These are phyloP conservation scores for Rhynchospora breviuscula DNA, from an alignment of 176 grass and related monocot genomes.

Conservation along the genomic window DNA sequence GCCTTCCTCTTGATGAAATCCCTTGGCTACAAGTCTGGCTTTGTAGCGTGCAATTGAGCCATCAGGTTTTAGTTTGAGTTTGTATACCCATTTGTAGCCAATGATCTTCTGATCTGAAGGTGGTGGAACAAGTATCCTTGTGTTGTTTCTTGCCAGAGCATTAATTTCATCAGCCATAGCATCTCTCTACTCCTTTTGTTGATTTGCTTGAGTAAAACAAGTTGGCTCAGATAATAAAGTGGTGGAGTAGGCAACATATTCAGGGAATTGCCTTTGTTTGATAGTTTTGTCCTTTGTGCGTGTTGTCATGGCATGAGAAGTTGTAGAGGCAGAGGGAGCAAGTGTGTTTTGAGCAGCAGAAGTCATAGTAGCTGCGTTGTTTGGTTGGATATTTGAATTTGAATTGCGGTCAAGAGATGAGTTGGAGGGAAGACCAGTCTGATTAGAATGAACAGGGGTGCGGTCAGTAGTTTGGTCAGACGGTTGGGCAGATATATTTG, in stretches of 20 bases:
- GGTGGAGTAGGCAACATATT: background rate
- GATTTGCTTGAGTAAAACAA: background rate
- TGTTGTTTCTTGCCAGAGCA: background rate
- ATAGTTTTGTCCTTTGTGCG: too few relatives aligned
- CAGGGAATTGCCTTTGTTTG: background rate
- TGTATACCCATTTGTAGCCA: conserved; percentile 2
- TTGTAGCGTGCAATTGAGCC: background rate
- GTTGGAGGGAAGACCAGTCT: too few relatives aligned
- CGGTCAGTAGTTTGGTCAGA: too few relatives aligned
- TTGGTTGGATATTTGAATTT: too few relatives aligned
- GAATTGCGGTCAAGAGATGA: too few relatives aligned
- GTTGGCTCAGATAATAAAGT: too few relatives aligned
- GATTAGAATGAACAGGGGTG: too few relatives aligned
- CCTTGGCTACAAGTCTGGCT: background rate
- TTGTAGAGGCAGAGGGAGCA: too few relatives aligned
- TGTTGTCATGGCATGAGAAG: too few relatives aligned
- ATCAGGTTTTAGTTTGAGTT: background rate
- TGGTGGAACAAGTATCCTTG: background rate
- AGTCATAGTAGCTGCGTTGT: too few relatives aligned
- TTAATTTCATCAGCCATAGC: conserved; percentile 1
- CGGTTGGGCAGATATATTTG: too few relatives aligned
- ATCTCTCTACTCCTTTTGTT: background rate
- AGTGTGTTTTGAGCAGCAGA: too few relatives aligned
- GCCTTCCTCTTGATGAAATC: background rate
- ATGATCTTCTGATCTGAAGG: background rate